Conservation (phyloP, 1,284 basidiomycete genomes). For the Melampsora abietis-canadensis region DNA sequence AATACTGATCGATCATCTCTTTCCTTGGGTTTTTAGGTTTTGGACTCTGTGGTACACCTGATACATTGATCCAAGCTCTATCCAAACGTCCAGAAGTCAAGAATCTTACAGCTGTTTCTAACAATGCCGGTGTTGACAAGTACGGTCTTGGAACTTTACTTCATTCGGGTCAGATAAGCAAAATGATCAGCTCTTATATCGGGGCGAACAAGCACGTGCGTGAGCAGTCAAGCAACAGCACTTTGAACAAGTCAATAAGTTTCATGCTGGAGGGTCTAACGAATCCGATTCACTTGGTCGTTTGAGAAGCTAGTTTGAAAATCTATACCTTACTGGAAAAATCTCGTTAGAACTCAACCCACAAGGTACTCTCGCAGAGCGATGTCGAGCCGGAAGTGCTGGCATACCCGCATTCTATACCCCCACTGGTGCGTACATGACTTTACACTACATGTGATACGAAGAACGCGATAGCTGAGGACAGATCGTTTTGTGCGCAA, state of each 20-base stretch:
- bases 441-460: not conserved
- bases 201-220: conserved; percentile 59
- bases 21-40: conserved; percentile 48
- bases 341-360: conserved; percentile 83
- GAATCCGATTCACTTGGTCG: not conserved
- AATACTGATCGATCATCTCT: not conserved
- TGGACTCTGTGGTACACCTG: conserved; percentile 57
- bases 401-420: conserved; percentile 96
- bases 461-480: not conserved
- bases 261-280: not conserved
- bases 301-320: conserved; percentile 52
- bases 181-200: conserved; percentile 80
- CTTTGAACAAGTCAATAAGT: not conserved
- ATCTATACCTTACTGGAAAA: conserved; percentile 72
- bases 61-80: conserved; percentile 80
- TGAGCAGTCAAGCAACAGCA: not conserved
- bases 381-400: conserved; percentile 83
- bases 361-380: conserved; percentile 84
- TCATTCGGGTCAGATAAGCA: conserved; percentile 71
- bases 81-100: conserved; percentile 66
- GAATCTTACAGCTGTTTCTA: conserved; percentile 74
- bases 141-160: conserved; percentile 76
- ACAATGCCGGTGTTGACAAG: conserved; percentile 78
- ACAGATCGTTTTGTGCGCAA: not conserved
- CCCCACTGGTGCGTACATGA: conserved; percentile 65